Base-by-base conservation (phyloP, 2,329 filamentous ascomycete species). In the Graphium sp. region DNA sequence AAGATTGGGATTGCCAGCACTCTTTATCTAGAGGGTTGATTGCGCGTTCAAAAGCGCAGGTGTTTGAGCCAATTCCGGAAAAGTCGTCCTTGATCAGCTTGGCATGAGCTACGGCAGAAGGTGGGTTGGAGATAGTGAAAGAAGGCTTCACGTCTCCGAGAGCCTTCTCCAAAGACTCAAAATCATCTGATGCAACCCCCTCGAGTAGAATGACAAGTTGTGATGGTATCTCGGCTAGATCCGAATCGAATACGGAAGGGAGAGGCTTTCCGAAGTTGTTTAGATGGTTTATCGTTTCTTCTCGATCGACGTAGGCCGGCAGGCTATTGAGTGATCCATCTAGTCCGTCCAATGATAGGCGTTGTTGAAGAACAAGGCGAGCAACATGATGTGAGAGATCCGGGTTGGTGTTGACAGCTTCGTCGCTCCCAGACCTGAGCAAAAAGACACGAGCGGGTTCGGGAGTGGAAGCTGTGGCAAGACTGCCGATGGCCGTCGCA, bases 141-240 rank as follows among this genome's bases (percentile, higher is more conserved):
- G n/a, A n/a, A n/a, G n/a, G n/a, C n/a, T n/a, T n/a, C n/a, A n/a
- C n/a, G n/a, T n/a, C n/a, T n/a, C n/a, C n/a, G n/a, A n/a, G n/a
- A n/a, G 61, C 51, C 18, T 37, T 39, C 16, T 52, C 44, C 14
- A 53, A 40, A 9, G 41, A n/a, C 32, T 58, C 52, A 29, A 58
- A 52, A 26, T 62, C 57, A 23, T 55, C 42, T 11, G 52, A 39
- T 12, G 55, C 60, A 48, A 65, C 53, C 41, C 72, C 67, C 42
- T 74, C 62, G 28, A 76, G 52, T 38, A 70, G 47, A 29, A 76
- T 50, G 16, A 78, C 49, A 22, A 78, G 56, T 47, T 80, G 71
- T 29, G 49, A 54, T 5, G 60, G 55, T 21, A 38, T 38, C 27
- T 49, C 42, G 8, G 34, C 33, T 12, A 43, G 37, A 8, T 37